Evolutionary conservation across 2,329 filamentous ascomycete genomes (phyloP), one percentile per base, ranked within the genome.

Genomic region (Exserohilum turcica): DNA sequence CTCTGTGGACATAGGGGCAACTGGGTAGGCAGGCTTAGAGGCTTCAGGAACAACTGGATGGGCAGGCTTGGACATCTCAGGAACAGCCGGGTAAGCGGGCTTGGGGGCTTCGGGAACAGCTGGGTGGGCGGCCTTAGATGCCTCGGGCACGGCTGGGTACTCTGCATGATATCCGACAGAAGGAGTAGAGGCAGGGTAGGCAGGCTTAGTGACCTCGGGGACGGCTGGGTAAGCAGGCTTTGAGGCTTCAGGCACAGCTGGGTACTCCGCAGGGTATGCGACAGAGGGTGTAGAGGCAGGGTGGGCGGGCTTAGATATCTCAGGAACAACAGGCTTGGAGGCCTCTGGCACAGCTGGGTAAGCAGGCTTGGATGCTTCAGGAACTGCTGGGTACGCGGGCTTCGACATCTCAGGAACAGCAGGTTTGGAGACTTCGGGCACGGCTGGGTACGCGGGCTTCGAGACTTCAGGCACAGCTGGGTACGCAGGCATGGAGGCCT

Each of bases 401-500:
- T 45, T 48, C n/a, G 49, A 38, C 1, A 50, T n/a, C 1, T n/a
- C 46, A 12, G 46, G 46, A 6, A 35, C 37, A 31, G 48, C 19
- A 0, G 54, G 40, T 48, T 56, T 48, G 27, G 44, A 51, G n/a
- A 48, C 18, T 27, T 46, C 32, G 18, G 46, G 48, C 5, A 7
- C 44, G 15, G 27, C 16, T 10, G 50, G 44, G 32, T 43, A 43
- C 6, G 18, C 40, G 40, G 43, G 42, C 33, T 47, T 47, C 5
- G 55, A 49, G 9, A 39, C 43, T 42, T 53, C 56, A 19, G 57
- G 54, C 27, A 39, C 33, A 12, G 45, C 33, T 16, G 45, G 39
- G 39, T 44, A 39, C 18, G n/a, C 39, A 28, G 50, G 45, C 39
- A 43, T 38, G 45, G 58, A 59, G 6, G 56, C 56, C 53, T 55